Evolutionary conservation across 2,329 filamentous ascomycete species (phyloP).

Genomic region (Aspergillus phoenicis): DNA sequence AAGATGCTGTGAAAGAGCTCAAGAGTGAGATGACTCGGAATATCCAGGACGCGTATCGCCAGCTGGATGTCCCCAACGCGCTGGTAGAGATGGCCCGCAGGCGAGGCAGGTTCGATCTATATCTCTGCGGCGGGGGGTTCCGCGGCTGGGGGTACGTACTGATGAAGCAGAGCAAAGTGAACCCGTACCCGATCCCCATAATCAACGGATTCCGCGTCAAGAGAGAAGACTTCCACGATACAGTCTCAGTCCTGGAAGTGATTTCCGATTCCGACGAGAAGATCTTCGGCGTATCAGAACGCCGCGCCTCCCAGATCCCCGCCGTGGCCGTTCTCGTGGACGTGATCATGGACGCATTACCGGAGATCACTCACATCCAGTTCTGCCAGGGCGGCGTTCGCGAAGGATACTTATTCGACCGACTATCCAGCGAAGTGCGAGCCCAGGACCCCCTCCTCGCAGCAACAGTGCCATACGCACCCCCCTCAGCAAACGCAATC

Average conservation of each 20-base stretch:
- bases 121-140: slow-evolving; percentile 87
- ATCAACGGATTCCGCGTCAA: slow-evolving; percentile 76
- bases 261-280: slow-evolving; percentile 40
- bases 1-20: slow-evolving; percentile 52
- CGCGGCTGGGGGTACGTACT: slow-evolving; percentile 88
- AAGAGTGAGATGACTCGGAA: slow-evolving; percentile 58
- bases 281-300: slow-evolving; percentile 74
- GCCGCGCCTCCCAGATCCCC: slow-evolving; percentile 78
- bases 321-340: slow-evolving; percentile 81
- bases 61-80: slow-evolving; percentile 59
- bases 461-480: slow-evolving; percentile 59
- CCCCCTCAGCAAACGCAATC: slow-evolving; percentile 51
- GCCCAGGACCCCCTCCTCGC: slow-evolving; percentile 68
- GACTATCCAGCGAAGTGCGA: slow-evolving; percentile 61
- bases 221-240: slow-evolving; percentile 63
- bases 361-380: slow-evolving; percentile 70
- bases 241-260: slow-evolving; percentile 46
- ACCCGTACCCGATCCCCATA: slow-evolving; percentile 80
- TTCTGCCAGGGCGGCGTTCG: slow-evolving; percentile 89
- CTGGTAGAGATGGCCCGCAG: slow-evolving; percentile 49
- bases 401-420: slow-evolving; percentile 78
- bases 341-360: slow-evolving; percentile 69
- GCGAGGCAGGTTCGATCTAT: slow-evolving; percentile 66
- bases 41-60: slow-evolving; percentile 63
- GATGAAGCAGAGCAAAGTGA: slow-evolving; percentile 72